Evolutionary conservation across 225 moss, liverwort and hornwort species (phyloP).

Genomic region (Anthoceros angustus): DNA sequence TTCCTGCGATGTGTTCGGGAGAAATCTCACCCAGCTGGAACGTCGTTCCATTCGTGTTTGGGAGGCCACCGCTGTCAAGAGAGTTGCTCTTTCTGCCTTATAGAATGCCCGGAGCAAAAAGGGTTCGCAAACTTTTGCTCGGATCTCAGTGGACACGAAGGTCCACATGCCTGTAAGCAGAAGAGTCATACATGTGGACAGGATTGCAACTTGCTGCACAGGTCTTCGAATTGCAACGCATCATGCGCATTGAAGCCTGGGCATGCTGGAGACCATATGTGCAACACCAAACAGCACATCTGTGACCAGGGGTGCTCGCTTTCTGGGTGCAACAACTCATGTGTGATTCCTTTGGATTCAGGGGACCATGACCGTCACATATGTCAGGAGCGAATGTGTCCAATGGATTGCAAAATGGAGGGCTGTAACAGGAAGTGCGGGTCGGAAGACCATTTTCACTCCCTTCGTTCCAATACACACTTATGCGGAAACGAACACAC

Average conservation of each 20-base stretch:
- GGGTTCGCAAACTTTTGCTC: slow-evolving; percentile 8
- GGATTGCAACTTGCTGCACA: slow-evolving; percentile 5
- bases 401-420: slow-evolving; percentile 17
- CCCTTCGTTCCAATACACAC: background rate
- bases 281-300: slow-evolving; percentile 31
- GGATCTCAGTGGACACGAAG: slow-evolving; percentile 30
- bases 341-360: slow-evolving; percentile 18
- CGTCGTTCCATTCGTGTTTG: slow-evolving; percentile 21
- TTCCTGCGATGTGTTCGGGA: slow-evolving; percentile 28
- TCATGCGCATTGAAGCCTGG: slow-evolving; percentile 12
- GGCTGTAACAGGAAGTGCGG: slow-evolving; percentile 25
- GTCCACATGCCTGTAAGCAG: slow-evolving; percentile 20
- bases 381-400: slow-evolving; percentile 38
- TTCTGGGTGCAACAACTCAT: slow-evolving; percentile 15
- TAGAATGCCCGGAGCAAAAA: background rate
- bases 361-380: slow-evolving; percentile 17
- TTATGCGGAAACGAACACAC: slow-evolving; percentile 33
- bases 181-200: slow-evolving; percentile 23
- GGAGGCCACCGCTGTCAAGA: slow-evolving; percentile 24
- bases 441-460: slow-evolving; percentile 26
- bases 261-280: slow-evolving; percentile 24
- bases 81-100: slow-evolving; percentile 26
- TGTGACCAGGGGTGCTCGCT: slow-evolving; percentile 21
- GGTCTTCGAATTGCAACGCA: slow-evolving; percentile 27
- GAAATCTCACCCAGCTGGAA: slow-evolving; percentile 21